A percentile compares a stretch with the other conserved stretches of the same genome.
Conservation (phyloP, 768 basidiomycete species). For the Suillus cothurnatus region DNA sequence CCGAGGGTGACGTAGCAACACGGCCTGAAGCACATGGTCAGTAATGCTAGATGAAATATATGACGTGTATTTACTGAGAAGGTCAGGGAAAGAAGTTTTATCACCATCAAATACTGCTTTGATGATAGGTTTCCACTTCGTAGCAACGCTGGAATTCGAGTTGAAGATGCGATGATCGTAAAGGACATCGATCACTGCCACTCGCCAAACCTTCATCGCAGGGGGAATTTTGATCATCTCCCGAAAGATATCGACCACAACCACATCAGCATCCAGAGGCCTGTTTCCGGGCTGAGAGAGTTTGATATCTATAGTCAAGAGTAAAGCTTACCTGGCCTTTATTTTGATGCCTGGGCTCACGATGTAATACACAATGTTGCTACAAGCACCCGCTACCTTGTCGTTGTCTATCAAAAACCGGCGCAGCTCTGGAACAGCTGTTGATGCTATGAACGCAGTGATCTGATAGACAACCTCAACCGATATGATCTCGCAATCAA, state of each 20-base stretch:
- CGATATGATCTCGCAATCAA: constrained; percentile 7
- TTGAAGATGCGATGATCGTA: constrained; percentile 90
- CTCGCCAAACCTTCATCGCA: constrained; percentile 83
- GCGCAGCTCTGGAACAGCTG: constrained; percentile 73
- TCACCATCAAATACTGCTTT: constrained; percentile 84
- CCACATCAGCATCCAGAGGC: constrained; percentile 77
- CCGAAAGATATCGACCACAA: constrained; percentile 64
- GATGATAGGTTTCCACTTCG: constrained; percentile 76
- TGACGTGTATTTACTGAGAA: constrained; percentile 62
- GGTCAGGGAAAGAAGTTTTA: constrained; percentile 81
- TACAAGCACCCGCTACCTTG: constrained; percentile 76
- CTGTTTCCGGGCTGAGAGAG: constrained; percentile 36
- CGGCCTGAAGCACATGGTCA: constrained; percentile 51
- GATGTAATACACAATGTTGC: constrained; percentile 83
- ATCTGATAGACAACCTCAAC: constrained; percentile 49
- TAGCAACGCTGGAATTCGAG: constrained; percentile 54
- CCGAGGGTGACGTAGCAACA: constrained; percentile 83
- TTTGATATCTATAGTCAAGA: not conserved
- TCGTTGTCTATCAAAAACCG: constrained; percentile 84
- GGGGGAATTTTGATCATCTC: constrained; percentile 81
- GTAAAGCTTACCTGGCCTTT: constrained; percentile 59
- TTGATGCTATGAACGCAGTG: constrained; percentile 65
- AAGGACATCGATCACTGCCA: constrained; percentile 77
- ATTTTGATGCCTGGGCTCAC: constrained; percentile 80
- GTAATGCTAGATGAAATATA: constrained; percentile 33